Percentiles rank a stretch among this genome's conserved stretches.
These are phyloP conservation scores for Scytalidium sp. DNA, from an alignment of 2,329 filamentous ascomycete genomes.

Conservation along the genomic window DNA sequence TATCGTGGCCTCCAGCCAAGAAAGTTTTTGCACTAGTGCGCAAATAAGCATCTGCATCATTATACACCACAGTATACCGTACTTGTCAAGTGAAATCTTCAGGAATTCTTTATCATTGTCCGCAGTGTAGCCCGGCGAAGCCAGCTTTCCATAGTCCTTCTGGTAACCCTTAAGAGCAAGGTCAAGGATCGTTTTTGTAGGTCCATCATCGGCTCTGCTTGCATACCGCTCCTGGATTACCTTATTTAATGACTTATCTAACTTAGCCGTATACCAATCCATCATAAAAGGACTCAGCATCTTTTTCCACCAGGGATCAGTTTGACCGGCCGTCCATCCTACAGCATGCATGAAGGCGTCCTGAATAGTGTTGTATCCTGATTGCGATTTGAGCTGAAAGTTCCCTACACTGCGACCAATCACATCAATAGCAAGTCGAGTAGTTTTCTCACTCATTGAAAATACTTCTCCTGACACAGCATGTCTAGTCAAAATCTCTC, in stretches of 20 bases:
- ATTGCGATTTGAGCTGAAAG: constrained; percentile 11
- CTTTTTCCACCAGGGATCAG: constrained; percentile 10
- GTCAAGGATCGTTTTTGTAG: constrained; percentile 14
- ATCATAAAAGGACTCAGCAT: constrained; percentile 9
- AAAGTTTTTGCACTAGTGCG: constrained; percentile 11
- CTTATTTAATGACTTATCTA: constrained; percentile 9
- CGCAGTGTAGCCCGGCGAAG: not conserved
- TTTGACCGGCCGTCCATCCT: constrained; percentile 7
- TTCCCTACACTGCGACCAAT: constrained; percentile 12
- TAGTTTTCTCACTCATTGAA: constrained; percentile 7
- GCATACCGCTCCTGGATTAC: constrained; percentile 13
- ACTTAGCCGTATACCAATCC: constrained; percentile 8
- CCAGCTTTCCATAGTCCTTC: constrained; percentile 9
- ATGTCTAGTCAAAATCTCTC: constrained; percentile 11
- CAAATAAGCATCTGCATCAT: constrained; percentile 1
- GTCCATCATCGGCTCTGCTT: constrained; percentile 6
- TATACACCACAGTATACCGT: not conserved
- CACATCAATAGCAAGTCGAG: constrained; percentile 14
- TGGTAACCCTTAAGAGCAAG: constrained; percentile 14
- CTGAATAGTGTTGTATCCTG: constrained; percentile 7
- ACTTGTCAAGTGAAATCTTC: constrained; percentile 15
- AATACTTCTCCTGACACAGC: constrained; percentile 10
- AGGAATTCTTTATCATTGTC: constrained; percentile 12
- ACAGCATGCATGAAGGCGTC: constrained; percentile 3
- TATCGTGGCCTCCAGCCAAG: constrained; percentile 14